Conservation (phyloP, 2,329 filamentous ascomycete genomes). For the Furcasterigmium sp. region DNA sequence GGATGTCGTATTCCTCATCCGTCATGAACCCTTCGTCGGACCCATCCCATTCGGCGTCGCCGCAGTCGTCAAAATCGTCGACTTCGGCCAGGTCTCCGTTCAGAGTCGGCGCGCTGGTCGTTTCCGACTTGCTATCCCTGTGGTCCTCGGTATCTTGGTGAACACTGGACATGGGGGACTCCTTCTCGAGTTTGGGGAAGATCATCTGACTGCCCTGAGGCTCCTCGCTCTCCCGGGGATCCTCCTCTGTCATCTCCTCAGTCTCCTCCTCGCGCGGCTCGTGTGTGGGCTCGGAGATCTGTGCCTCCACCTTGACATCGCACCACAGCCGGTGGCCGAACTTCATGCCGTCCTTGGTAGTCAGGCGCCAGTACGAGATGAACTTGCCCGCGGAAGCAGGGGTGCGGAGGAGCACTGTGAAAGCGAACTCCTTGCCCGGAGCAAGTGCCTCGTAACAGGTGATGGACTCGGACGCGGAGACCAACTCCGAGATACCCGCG, state of each 20-base stretch:
- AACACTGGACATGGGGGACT: conserved; percentile 78
- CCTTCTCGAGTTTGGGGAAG: conserved; percentile 93
- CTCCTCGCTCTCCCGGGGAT: conserved; percentile 15
- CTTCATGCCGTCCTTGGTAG: conserved; percentile 69
- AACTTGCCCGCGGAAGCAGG: conserved; percentile 70
- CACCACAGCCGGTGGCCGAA: conserved; percentile 97
- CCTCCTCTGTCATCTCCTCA: conserved; percentile 17
- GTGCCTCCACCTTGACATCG: conserved; percentile 66
- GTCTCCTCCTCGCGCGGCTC: conserved; percentile 19
- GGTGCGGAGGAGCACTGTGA: conserved; percentile 80
- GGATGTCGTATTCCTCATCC: conserved; percentile 96
- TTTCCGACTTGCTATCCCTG: conserved; percentile 40
- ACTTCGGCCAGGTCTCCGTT: conserved; percentile 28
- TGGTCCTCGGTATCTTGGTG: conserved; percentile 47
- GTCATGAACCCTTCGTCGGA: conserved; percentile 79
- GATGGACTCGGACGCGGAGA: conserved; percentile 77
- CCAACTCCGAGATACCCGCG: conserved; percentile 70
- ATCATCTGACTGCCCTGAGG: conserved; percentile 68
- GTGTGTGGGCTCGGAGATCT: conserved; percentile 26
- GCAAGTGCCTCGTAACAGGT: conserved; percentile 63
- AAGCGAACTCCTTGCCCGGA: conserved; percentile 70
- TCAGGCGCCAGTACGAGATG: conserved; percentile 96
- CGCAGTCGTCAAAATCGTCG: conserved; percentile 49
- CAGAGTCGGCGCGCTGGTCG: conserved; percentile 51
- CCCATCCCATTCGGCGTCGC: conserved; percentile 57